These are phyloP conservation scores for Cubamyces sp. DNA, from an alignment of 768 basidiomycete species.

Conservation along the genomic window DNA sequence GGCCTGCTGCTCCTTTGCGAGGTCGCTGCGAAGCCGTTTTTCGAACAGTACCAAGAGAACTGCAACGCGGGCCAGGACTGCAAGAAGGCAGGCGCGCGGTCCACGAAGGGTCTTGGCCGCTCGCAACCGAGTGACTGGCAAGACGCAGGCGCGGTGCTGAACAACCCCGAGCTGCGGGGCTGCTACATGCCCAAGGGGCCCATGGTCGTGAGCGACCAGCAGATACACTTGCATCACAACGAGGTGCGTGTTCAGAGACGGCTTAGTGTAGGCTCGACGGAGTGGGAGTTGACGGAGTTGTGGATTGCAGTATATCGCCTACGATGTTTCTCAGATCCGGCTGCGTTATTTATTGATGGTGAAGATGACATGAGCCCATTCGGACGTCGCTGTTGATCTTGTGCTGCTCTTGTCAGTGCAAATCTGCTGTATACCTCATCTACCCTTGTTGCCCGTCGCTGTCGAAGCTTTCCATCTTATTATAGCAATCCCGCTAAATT, in stretches of 20 bases:
- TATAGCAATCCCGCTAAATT: no score
- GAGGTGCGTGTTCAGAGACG: slow-evolving; percentile 46
- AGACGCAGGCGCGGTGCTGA: slow-evolving; percentile 56
- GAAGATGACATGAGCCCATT: slow-evolving; percentile 32
- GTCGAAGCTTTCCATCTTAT: no score
- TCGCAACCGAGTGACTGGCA: slow-evolving; percentile 60
- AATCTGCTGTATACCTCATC: no score
- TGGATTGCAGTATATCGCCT: slow-evolving; percentile 28
- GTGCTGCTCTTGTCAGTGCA: no score
- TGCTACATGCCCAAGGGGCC: slow-evolving; percentile 64
- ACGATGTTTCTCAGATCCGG: slow-evolving; percentile 59
- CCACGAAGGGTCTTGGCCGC: slow-evolving; percentile 58
- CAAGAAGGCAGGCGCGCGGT: slow-evolving; percentile 45
- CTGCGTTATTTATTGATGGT: slow-evolving; percentile 63
- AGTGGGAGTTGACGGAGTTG: no score
- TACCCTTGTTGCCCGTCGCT: no score
- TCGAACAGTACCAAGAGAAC: slow-evolving; percentile 49
- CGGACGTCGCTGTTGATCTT: no score
- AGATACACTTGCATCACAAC: slow-evolving; percentile 52
- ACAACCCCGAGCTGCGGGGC: slow-evolving; percentile 52
- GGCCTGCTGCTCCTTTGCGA: slow-evolving; percentile 66
- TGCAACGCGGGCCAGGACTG: slow-evolving; percentile 57
- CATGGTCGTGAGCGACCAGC: slow-evolving; percentile 35
- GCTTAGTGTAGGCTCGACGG: no score
- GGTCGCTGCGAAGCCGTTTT: slow-evolving; percentile 59